phyloP scores from a whole-genome alignment of 345 rosid species.

The Brassica napus region Da-Ae NC_063437.1:3195501-3196000 shows the following conservation, averaged over 20 bases:
- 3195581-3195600: not conserved
- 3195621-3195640: not conserved
- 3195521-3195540: not conserved
- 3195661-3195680: not conserved
- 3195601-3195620: too few relatives aligned
- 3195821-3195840: not conserved
- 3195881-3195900: not conserved
- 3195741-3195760: not conserved
- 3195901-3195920: not conserved
- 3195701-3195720: not conserved
- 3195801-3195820: not conserved
- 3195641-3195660: not conserved
- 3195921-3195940: not conserved
- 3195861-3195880: not conserved
- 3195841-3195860: not conserved
- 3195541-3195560: not conserved
- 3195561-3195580: not conserved
- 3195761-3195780: not conserved
- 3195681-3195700: not conserved
- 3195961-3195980: not conserved
- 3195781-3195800: not conserved
- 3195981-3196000: not conserved
- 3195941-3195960: not conserved
- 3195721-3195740: not conserved
- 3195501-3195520: not conserved